Percentiles rank a stretch among this genome's conserved stretches.
Evolutionary conservation across 768 basidiomycete species (phyloP).

Genomic region (Holtermanniella nyarrowii): DNA sequence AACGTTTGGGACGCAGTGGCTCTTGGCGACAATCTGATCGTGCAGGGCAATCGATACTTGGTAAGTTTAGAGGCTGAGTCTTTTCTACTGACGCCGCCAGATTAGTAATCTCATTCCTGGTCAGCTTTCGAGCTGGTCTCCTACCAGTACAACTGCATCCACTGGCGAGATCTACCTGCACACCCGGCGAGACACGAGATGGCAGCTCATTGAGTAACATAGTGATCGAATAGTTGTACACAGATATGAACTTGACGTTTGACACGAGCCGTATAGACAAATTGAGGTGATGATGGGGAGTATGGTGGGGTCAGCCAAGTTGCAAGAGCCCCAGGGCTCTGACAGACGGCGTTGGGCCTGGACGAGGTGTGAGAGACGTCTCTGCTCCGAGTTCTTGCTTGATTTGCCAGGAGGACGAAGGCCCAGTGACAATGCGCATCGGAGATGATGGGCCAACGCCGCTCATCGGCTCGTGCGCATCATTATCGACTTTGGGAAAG

Average conservation of each 20-base stretch:
- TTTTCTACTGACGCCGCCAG: conserved; percentile 22
- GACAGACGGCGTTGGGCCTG: too few species aligned
- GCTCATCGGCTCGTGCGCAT: too few species aligned
- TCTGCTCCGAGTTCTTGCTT: too few species aligned
- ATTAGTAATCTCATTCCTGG: conserved; percentile 63
- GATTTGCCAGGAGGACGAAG: too few species aligned
- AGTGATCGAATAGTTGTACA: conserved; percentile 3
- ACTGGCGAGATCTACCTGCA: conserved; percentile 62
- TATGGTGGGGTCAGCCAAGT: conserved; percentile 4
- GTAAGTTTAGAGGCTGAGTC: conserved; percentile 43
- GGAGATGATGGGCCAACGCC: too few species aligned
- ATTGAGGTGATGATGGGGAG: conserved; percentile 3
- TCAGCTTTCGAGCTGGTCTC: conserved; percentile 63
- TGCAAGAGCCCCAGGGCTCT: too few species aligned
- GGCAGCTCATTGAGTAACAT: conserved; percentile 11
- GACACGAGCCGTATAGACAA: too few species aligned
- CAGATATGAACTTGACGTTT: too few species aligned
- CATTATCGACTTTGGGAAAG: too few species aligned
- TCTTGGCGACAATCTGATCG: conserved; percentile 48
- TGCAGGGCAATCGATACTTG: conserved; percentile 57
- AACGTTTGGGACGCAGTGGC: conserved; percentile 71
- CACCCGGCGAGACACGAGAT: conserved; percentile 55
- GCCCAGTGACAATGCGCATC: too few species aligned
- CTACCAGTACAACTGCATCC: too few species aligned
- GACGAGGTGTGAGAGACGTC: too few species aligned